phyloP scores from a whole-genome alignment of 345 rosid genomes.

The Gossypium rotundifolium region DNA sequence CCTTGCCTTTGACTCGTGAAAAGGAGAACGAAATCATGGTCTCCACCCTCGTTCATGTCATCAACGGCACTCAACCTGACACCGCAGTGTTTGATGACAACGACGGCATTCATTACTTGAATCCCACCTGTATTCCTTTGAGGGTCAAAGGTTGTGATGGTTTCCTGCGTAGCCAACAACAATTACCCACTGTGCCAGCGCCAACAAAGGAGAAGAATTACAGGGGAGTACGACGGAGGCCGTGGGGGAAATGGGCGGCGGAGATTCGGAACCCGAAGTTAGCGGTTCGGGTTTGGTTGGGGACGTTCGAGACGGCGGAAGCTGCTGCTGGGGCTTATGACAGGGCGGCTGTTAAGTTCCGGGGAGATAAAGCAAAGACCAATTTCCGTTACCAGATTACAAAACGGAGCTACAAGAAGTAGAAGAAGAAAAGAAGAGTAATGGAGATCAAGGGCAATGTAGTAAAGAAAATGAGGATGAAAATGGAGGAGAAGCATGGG shows the following conservation, averaged over 20 bases:
- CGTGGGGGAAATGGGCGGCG: conserved; percentile 37
- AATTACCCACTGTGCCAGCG: background rate
- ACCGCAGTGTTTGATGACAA: background rate
- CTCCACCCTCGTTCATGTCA: conserved; percentile 23
- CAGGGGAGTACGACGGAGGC: conserved; percentile 37
- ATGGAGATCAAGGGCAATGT: background rate
- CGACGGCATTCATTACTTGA: too few relatives aligned
- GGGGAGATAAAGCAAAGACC: conserved; percentile 25
- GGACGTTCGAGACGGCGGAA: conserved; percentile 32
- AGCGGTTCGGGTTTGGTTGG: conserved; percentile 27
- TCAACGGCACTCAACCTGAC: conserved; percentile 8
- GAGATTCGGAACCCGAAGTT: conserved; percentile 32
- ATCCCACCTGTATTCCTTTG: background rate
- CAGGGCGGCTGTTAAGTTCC: conserved; percentile 24
- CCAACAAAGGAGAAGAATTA: conserved; percentile 8
- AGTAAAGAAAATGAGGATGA: background rate
- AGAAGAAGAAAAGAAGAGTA: background rate
- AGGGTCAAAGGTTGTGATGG: background rate
- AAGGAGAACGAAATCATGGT: conserved; percentile 23
- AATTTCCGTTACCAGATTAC: conserved; percentile 31
- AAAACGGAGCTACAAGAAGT: background rate
- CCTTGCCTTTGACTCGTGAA: background rate
- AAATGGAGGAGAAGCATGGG: background rate
- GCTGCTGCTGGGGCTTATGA: conserved; percentile 39
- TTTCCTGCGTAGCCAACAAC: background rate